phyloP scores from a whole-genome alignment of 352 stramenopile genomes.

The Phytopythium chamaehyphon region DNA sequence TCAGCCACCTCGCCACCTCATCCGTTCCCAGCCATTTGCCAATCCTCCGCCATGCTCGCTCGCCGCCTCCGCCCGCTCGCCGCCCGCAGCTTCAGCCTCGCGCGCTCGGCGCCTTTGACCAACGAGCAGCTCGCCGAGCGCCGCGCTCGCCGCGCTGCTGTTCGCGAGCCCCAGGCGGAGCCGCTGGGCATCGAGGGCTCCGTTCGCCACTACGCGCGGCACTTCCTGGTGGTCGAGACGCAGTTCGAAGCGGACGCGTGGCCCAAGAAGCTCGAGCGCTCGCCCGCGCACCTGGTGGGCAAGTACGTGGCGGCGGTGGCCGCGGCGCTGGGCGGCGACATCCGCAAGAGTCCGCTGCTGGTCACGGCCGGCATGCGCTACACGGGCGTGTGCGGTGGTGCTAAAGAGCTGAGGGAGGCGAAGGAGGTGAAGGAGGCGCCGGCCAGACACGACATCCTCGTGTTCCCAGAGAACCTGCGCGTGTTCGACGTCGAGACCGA shows the following conservation, averaged over 20 bases:
- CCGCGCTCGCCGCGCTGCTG: conserved; percentile 19
- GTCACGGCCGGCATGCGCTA: conserved; percentile 59
- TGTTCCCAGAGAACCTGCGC: conserved; percentile 67
- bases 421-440: conserved; percentile 6
- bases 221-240: conserved; percentile 57
- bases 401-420: background rate
- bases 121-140: conserved; percentile 23
- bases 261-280: conserved; percentile 70
- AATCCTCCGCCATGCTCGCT: background rate
- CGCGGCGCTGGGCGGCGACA: conserved; percentile 21
- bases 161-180: conserved; percentile 10
- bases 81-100: background rate
- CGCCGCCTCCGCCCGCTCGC: background rate
- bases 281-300: conserved; percentile 50
- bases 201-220: conserved; percentile 45
- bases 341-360: conserved; percentile 33
- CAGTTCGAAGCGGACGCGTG: conserved; percentile 37
- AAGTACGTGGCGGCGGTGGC: conserved; percentile 26
- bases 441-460: conserved; percentile 49
- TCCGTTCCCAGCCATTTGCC: no score
- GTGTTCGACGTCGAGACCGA: conserved; percentile 39
- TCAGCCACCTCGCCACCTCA: no score
- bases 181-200: conserved; percentile 55
- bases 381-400: conserved; percentile 10
- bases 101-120: conserved; percentile 13